Percentiles rank a stretch among this genome's conserved stretches.
These are phyloP conservation scores for Arachnopeziza araneosa DNA, from an alignment of 2,329 filamentous ascomycete species.

Conservation along the genomic window DNA sequence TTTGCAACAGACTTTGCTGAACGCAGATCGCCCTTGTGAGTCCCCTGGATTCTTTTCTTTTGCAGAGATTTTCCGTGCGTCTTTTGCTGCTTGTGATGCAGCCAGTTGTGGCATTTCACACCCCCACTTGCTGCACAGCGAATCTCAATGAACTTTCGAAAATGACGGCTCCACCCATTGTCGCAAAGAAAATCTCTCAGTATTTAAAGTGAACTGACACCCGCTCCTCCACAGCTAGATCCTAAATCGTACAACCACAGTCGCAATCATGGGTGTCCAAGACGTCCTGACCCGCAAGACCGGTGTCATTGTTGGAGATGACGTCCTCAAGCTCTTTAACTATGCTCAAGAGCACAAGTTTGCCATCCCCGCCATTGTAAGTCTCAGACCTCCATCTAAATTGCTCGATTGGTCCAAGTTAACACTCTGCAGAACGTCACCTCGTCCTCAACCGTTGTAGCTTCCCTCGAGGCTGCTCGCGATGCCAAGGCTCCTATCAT, in stretches of 20 bases:
- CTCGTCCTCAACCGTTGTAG: conserved; percentile 80
- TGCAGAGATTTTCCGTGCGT: background rate
- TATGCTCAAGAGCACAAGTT: conserved; percentile 84
- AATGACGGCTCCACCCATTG: background rate
- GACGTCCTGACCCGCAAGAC: conserved; percentile 57
- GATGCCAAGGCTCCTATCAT: conserved; percentile 89
- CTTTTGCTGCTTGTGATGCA: background rate
- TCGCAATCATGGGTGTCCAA: conserved; percentile 37
- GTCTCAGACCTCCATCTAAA: conserved; percentile 21
- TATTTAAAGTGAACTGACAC: conserved; percentile 8
- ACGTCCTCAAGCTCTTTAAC: conserved; percentile 71
- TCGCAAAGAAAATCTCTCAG: background rate
- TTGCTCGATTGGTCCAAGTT: background rate
- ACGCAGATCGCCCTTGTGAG: background rate
- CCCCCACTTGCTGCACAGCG: background rate
- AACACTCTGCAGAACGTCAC: conserved; percentile 65
- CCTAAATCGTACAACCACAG: conserved; percentile 8
- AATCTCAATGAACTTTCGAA: background rate
- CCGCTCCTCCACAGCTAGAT: conserved; percentile 3
- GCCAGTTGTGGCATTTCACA: background rate
- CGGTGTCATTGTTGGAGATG: conserved; percentile 63
- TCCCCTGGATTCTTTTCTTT: background rate
- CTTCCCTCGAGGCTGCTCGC: conserved; percentile 88
- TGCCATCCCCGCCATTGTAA: conserved; percentile 76
- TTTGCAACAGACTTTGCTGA: no score